phyloP scores from a whole-genome alignment of 495 filamentous ascomycete species.

The Monascus purpureus region DNA sequence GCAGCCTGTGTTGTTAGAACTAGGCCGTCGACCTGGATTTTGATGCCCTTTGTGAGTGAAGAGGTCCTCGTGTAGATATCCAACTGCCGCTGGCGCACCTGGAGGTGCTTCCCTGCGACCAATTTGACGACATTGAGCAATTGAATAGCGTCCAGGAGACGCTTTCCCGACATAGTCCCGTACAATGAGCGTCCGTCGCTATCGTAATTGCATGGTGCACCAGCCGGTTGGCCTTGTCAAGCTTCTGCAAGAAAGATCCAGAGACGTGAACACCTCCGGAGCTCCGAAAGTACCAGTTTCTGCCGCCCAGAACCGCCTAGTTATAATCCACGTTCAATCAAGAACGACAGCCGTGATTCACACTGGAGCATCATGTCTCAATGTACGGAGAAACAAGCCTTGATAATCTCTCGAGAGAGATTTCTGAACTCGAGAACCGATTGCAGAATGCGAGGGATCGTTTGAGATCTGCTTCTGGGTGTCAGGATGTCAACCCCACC shows the following conservation, averaged over 20 bases:
- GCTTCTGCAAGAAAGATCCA: too few species aligned
- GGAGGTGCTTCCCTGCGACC: conserved; percentile 67
- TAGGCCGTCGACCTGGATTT: conserved; percentile 47
- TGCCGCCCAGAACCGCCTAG: too few species aligned
- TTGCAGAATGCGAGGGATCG: conserved; percentile 23
- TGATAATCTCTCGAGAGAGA: conserved; percentile 6
- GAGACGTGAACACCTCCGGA: too few species aligned
- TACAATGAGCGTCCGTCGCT: background rate
- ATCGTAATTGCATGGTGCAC: too few species aligned
- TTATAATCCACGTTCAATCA: too few species aligned
- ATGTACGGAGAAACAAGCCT: background rate
- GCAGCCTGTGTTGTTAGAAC: conserved; percentile 52
- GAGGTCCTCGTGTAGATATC: conserved; percentile 68
- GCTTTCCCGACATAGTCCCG: conserved; percentile 47
- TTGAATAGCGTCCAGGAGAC: conserved; percentile 66
- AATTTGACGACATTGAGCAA: conserved; percentile 63
- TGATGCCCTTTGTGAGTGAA: conserved; percentile 53
- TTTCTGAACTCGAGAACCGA: conserved; percentile 35
- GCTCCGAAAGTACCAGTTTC: too few species aligned
- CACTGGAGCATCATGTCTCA: too few species aligned
- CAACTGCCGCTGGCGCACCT: conserved; percentile 61
- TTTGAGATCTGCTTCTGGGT: conserved; percentile 6
- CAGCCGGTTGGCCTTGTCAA: too few species aligned
- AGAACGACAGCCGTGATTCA: too few species aligned
- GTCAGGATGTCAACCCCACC: conserved; percentile 1